A percentile compares a stretch with the other conserved stretches of the same genome.
phyloP scores from a whole-genome alignment of 2,329 filamentous ascomycete genomes.

The Fusarium chlamydosporum region DNA sequence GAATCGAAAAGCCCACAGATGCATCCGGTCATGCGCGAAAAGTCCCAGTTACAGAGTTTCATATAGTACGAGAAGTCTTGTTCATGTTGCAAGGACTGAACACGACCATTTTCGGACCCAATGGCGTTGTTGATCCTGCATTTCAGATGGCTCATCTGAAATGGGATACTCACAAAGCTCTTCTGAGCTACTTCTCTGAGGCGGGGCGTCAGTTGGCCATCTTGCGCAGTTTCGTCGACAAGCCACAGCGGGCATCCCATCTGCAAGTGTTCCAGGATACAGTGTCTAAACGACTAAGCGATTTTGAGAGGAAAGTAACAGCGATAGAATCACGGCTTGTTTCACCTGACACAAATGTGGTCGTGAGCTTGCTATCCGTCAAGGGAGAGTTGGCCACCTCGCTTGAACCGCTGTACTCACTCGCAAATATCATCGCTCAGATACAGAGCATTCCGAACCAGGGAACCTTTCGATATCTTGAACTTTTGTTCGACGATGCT shows the following conservation, averaged over 20 bases:
- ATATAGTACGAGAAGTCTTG: slow-evolving; percentile 80
- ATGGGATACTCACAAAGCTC: slow-evolving; percentile 64
- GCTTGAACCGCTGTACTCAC: slow-evolving; percentile 68
- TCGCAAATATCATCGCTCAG: slow-evolving; percentile 74
- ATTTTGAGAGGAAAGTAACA: slow-evolving; percentile 72
- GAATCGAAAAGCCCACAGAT: slow-evolving; percentile 54
- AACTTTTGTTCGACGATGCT: slow-evolving; percentile 80
- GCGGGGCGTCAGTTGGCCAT: slow-evolving; percentile 62
- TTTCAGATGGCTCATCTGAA: slow-evolving; percentile 66
- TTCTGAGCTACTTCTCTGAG: slow-evolving; percentile 64
- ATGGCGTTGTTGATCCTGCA: slow-evolving; percentile 57
- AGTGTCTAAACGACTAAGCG: slow-evolving; percentile 68
- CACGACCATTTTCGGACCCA: slow-evolving; percentile 75
- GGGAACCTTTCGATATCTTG: slow-evolving; percentile 79
- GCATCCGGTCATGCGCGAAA: slow-evolving; percentile 55
- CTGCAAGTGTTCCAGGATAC: slow-evolving; percentile 80
- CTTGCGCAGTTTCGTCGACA: slow-evolving; percentile 61
- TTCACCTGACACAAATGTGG: slow-evolving; percentile 63
- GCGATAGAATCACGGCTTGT: slow-evolving; percentile 73
- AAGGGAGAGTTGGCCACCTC: slow-evolving; percentile 68
- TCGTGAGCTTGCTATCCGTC: slow-evolving; percentile 77
- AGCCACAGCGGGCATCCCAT: slow-evolving; percentile 66
- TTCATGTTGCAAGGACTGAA: slow-evolving; percentile 88
- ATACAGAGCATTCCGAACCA: slow-evolving; percentile 65
- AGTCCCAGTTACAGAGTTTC: slow-evolving; percentile 75